Percentiles rank a stretch among this genome's conserved stretches.
Conservation (phyloP, 495 filamentous ascomycete genomes). For the Entonaema liquescens region DNA sequence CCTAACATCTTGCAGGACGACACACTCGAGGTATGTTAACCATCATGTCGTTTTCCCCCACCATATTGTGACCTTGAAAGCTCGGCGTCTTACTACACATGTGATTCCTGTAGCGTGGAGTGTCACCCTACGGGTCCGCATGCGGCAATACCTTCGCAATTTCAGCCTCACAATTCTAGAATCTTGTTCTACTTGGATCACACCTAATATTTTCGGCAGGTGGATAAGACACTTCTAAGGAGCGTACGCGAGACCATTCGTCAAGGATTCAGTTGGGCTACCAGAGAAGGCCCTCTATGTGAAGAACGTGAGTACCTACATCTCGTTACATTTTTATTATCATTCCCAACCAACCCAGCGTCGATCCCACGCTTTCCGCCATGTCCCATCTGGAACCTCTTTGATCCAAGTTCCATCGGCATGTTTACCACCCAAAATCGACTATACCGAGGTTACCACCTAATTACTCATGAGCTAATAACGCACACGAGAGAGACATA, state of each 20-base stretch:
- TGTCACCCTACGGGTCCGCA: constrained; percentile 40
- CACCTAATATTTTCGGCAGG: constrained; percentile 59
- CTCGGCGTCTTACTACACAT: constrained; percentile 44
- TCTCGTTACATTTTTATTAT: constrained; percentile 34
- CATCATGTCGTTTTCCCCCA: constrained; percentile 29
- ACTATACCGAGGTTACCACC: constrained; percentile 13
- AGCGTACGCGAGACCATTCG: constrained; percentile 88
- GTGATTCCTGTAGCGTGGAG: constrained; percentile 25
- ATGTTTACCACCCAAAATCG: constrained; percentile 3
- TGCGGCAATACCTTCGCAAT: constrained; percentile 36
- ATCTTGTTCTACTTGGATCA: constrained; percentile 34
- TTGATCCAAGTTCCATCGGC: constrained; percentile 10
- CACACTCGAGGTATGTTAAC: constrained; percentile 73
- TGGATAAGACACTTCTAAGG: constrained; percentile 89
- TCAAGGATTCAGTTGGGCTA: constrained; percentile 96
- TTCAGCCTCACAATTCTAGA: constrained; percentile 43
- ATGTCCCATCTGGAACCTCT: constrained; percentile 22
- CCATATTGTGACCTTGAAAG: constrained; percentile 43
- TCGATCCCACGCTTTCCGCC: constrained; percentile 33
- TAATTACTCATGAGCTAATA: constrained; percentile 8
- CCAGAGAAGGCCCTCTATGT: constrained; percentile 93
- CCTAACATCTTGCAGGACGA: constrained; percentile 98
- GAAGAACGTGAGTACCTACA: constrained; percentile 85
- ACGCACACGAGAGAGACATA: background rate
- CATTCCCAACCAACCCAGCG: constrained; percentile 40